Evolutionary conservation across 78 protist species (phyloP).

Genomic region (Dictyostelium intermedium): DNA sequence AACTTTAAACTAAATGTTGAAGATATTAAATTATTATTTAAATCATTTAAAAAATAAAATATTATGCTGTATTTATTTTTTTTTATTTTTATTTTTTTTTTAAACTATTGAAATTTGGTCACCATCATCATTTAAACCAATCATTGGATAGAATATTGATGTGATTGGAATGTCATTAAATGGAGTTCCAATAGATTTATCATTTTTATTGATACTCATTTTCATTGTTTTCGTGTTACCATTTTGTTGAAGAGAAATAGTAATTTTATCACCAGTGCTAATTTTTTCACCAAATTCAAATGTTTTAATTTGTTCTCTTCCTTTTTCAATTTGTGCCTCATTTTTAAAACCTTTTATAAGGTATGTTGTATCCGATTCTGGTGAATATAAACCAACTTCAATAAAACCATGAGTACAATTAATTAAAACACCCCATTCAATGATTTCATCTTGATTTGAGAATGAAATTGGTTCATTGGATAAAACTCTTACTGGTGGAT

Average conservation of each 20-base stretch:
- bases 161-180: background rate
- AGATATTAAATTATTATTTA: conserved; percentile 40
- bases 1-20: conserved; percentile 9
- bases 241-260: background rate
- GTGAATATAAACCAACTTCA: conserved; percentile 30
- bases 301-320: background rate
- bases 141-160: conserved; percentile 25
- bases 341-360: background rate
- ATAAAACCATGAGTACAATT: background rate
- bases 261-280: background rate
- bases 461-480: background rate
- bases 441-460: background rate
- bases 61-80: background rate
- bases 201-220: conserved; percentile 4
- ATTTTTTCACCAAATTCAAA: conserved; percentile 31
- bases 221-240: background rate
- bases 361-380: background rate
- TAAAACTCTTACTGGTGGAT: conserved; percentile 52
- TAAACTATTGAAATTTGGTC: conserved; percentile 19
- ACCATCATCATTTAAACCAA: conserved; percentile 45
- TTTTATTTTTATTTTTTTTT: background rate
- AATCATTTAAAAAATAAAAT: background rate
- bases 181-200: background rate
- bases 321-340: conserved; percentile 25
- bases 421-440: conserved; percentile 20